phyloP scores from a whole-genome alignment of 306 rosid species.

The Mimosa pudica region DNA sequence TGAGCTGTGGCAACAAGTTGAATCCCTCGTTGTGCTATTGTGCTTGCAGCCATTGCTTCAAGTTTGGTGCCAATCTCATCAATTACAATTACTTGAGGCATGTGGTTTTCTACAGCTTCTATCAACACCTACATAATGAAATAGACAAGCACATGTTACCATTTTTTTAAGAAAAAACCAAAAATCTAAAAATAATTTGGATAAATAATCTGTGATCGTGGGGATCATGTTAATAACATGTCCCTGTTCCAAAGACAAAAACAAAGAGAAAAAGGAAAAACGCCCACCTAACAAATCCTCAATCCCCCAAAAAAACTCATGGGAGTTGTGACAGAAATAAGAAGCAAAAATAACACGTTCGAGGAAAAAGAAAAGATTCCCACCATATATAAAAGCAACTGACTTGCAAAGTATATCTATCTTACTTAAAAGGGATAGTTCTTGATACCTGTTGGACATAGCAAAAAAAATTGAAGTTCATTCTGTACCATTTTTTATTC shows the following conservation, averaged over 20 bases:
- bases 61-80: slow-evolving; percentile 98
- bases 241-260: not conserved
- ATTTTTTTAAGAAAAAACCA: not conserved
- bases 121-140: slow-evolving; percentile 70
- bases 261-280: too few species aligned
- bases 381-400: not conserved
- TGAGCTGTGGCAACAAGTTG: slow-evolving; percentile 99
- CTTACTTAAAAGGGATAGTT: not conserved
- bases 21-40: slow-evolving; percentile 96
- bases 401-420: slow-evolving; percentile 6
- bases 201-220: not conserved
- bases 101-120: slow-evolving; percentile 98
- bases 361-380: slow-evolving; percentile 11
- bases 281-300: not conserved
- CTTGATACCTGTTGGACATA: slow-evolving; percentile 12
- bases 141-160: slow-evolving; percentile 19
- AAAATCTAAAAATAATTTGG: slow-evolving; percentile 16
- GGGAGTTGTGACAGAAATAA: not conserved
- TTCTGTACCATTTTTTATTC: not conserved
- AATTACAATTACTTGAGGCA: slow-evolving; percentile 97
- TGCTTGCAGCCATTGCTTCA: slow-evolving; percentile 99
- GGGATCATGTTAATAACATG: not conserved
- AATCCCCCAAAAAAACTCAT: not conserved
- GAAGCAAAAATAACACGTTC: slow-evolving; percentile 17
- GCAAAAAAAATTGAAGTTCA: not conserved